Evolutionary conservation across 768 basidiomycete species (phyloP), one percentile per base, ranked within the genome.

Genomic region (Lactarius trivialis): DNA sequence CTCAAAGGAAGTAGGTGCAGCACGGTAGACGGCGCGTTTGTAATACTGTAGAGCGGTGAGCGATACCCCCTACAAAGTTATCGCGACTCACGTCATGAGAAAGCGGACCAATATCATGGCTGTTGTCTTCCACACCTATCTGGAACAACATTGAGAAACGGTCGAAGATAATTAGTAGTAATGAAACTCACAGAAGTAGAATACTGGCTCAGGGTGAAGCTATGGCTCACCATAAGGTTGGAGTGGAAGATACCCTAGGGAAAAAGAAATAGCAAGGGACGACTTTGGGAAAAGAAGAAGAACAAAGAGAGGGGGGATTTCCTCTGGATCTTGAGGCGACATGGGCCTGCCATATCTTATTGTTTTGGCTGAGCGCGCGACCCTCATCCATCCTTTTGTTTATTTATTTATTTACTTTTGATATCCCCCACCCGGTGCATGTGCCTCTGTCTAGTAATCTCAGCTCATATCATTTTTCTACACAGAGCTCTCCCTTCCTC

Each of bases 21-120:
- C 1, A 43, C 52, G 60, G 55, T 63, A 63, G 2, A 67, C 48
- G 4, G 65, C 64, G 1, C 67, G 67, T 48, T 66, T 66, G 36
- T 48, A 63, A 36, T 52, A 63, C 67, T 67, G 39, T 6, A 79
- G 78, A 33, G 12, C 24, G 39, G 26, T 58, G 6, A 39, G 37
- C 8, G 30, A 2, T n/a, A 21, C 33, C n/a, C 28, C 9, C 32
- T 4, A 17, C 6, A 7, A 49, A 19, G 21, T 54, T 0, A 49
- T 30, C 30, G 32, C 9, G 34, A 62, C 66, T 50, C 34, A 67
- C 66, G 28, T 67, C 60, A 1, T 17, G 12, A 8, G 7, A 5
- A 7, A n/a, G 21, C 11, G 66, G 66, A 28, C 64, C 66, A 4
- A 4, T 36, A 1, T 56, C 56, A 15, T 65, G 34, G 39, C 2